phyloP scores from a whole-genome alignment of 768 basidiomycete genomes.

The Calocybe cyanea region DNA sequence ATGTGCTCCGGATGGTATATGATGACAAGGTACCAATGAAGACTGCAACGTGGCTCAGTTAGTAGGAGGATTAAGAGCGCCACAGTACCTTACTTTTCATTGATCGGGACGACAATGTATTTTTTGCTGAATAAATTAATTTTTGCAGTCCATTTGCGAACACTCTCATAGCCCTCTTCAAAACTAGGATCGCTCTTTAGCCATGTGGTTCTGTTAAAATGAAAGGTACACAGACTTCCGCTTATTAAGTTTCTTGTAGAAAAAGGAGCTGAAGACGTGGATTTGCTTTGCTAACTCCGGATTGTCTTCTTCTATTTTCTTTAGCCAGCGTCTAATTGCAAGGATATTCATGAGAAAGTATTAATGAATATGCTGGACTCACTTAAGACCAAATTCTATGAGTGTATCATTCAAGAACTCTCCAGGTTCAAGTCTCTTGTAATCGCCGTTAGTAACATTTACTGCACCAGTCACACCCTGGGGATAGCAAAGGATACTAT shows the following conservation, averaged over 20 bases:
- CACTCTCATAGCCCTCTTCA: constrained; percentile 74
- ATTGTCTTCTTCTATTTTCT: constrained; percentile 46
- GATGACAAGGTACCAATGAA: constrained; percentile 97
- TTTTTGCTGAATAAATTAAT: constrained; percentile 87
- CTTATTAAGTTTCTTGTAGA: constrained; percentile 89
- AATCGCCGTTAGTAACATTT: constrained; percentile 77
- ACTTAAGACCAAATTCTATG: constrained; percentile 96
- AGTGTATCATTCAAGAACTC: constrained; percentile 96
- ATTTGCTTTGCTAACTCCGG: constrained; percentile 68
- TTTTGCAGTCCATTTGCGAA: constrained; percentile 92
- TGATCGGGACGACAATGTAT: constrained; percentile 93
- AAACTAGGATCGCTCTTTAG: constrained; percentile 26
- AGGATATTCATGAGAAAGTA: not conserved
- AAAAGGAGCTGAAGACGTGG: constrained; percentile 95
- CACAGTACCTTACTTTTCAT: constrained; percentile 73
- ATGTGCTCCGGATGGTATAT: constrained; percentile 78
- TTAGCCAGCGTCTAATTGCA: constrained; percentile 62
- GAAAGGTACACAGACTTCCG: constrained; percentile 46
- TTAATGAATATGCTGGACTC: constrained; percentile 22
- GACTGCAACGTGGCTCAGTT: constrained; percentile 35
- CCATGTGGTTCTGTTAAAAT: not conserved
- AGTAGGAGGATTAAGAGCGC: not conserved
- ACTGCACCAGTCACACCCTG: constrained; percentile 68
- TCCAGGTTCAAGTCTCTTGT: constrained; percentile 65
- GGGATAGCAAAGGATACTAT: constrained; percentile 76